Percentiles rank a stretch among this genome's conserved stretches.
Evolutionary conservation across 345 rosid species (phyloP).

Genomic region (Eucalyptus shirleyi): DNA sequence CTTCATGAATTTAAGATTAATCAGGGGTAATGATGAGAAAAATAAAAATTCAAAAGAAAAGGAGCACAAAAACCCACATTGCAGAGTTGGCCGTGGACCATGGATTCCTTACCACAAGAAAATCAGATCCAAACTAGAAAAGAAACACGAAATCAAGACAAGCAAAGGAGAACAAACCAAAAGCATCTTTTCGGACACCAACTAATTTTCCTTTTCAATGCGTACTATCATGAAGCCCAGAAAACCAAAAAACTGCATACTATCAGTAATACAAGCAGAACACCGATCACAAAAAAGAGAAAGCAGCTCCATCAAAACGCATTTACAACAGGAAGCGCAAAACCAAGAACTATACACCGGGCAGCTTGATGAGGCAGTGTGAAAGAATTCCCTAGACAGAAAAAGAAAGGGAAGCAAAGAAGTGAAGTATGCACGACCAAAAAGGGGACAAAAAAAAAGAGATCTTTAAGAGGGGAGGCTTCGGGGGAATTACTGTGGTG

Average conservation of each 20-base stretch:
- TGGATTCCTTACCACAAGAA: neutral
- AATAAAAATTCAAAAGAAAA: neutral
- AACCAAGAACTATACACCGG: neutral
- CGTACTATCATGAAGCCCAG: neutral
- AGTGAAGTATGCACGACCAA: neutral
- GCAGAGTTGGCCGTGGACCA: neutral
- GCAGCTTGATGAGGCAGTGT: neutral
- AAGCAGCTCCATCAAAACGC: neutral
- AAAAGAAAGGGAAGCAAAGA: neutral
- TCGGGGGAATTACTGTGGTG: constrained; percentile 24
- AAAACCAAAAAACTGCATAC: neutral
- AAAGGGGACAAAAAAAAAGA: neutral
- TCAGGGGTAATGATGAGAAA: neutral
- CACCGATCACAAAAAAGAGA: neutral
- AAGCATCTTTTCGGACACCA: neutral
- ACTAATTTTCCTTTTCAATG: neutral
- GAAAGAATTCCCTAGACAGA: neutral
- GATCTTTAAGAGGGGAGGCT: neutral
- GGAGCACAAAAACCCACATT: neutral
- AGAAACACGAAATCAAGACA: neutral
- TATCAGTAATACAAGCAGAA: neutral
- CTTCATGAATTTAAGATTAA: constrained; percentile 1
- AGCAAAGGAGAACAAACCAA: neutral
- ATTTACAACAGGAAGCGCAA: neutral
- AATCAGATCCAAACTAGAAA: neutral